These are phyloP conservation scores for Prinsepia uniflora DNA, from an alignment of 306 rosid genomes.

Conservation along the genomic window DNA sequence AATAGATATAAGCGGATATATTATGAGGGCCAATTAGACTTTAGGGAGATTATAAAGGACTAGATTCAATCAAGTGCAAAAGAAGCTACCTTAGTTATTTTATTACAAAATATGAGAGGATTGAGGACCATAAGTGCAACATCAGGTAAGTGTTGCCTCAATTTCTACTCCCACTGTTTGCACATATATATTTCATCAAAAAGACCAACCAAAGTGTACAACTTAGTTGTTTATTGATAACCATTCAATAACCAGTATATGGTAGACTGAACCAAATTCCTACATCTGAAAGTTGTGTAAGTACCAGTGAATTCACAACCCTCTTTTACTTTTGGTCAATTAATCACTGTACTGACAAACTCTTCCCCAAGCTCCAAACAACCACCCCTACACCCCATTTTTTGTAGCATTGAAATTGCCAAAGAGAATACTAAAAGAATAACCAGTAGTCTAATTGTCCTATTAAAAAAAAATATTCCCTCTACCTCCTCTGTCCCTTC, in stretches of 20 bases:
- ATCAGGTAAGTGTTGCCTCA: background rate
- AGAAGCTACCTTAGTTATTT: background rate
- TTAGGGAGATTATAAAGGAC: background rate
- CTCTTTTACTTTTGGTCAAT: background rate
- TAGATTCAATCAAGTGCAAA: background rate
- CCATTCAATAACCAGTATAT: no score
- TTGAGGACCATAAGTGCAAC: background rate
- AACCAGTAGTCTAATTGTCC: background rate
- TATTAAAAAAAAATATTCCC: background rate
- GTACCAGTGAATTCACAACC: background rate
- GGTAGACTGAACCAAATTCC: no score
- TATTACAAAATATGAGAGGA: background rate
- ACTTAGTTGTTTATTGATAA: background rate
- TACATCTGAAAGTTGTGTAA: background rate
- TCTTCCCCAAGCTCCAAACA: background rate
- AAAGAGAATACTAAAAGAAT: background rate
- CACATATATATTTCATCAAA: background rate
- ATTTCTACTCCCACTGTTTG: background rate
- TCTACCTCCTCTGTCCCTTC: background rate
- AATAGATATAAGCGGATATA: background rate
- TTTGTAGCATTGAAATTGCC: background rate
- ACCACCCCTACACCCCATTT: background rate
- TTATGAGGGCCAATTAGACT: background rate
- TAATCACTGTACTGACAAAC: background rate
- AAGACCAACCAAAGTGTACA: background rate